phyloP scores from a whole-genome alignment of 139 green algal species.

The Tetraselmis chui region DNA sequence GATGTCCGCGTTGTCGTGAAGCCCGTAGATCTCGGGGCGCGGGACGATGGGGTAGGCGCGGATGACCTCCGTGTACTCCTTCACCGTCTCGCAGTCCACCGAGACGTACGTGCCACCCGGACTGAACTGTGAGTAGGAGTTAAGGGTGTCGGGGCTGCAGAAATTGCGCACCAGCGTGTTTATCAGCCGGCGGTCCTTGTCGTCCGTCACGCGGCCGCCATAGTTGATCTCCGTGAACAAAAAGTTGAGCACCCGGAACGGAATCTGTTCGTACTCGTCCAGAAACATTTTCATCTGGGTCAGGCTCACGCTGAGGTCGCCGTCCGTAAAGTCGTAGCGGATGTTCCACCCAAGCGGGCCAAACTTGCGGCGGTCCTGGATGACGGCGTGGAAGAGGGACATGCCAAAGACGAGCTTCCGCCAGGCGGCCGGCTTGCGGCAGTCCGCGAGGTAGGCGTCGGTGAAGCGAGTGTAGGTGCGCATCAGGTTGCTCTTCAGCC shows the following conservation, averaged over 20 bases:
- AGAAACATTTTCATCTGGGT: conserved; percentile 53
- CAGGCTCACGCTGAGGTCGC: conserved; percentile 44
- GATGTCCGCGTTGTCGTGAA: conserved; percentile 56
- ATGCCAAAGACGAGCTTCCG: conserved; percentile 30
- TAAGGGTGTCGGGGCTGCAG: conserved; percentile 10
- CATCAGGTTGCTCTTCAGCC: conserved; percentile 35
- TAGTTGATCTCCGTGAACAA: conserved; percentile 45
- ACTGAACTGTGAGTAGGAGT: conserved; percentile 8
- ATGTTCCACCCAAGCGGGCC: conserved; percentile 45
- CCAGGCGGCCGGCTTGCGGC: conserved; percentile 42
- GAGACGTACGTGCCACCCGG: conserved; percentile 36
- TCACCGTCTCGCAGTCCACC: conserved; percentile 20
- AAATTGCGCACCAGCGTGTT: conserved; percentile 40
- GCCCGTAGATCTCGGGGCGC: conserved; percentile 49
- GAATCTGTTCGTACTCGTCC: conserved; percentile 37
- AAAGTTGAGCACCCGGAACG: conserved; percentile 34
- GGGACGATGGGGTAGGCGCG: conserved; percentile 33
- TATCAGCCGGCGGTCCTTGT: conserved; percentile 44
- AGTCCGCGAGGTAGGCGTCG: conserved; percentile 53
- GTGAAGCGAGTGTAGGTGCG: conserved; percentile 34
- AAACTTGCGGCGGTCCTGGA: conserved; percentile 41
- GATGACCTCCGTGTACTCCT: conserved; percentile 45
- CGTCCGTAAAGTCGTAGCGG: conserved; percentile 57
- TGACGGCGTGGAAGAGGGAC: conserved; percentile 42
- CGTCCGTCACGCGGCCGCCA: conserved; percentile 39